Base-by-base conservation (phyloP, 441 rosid species). In the Melastoma candidum region DNA sequence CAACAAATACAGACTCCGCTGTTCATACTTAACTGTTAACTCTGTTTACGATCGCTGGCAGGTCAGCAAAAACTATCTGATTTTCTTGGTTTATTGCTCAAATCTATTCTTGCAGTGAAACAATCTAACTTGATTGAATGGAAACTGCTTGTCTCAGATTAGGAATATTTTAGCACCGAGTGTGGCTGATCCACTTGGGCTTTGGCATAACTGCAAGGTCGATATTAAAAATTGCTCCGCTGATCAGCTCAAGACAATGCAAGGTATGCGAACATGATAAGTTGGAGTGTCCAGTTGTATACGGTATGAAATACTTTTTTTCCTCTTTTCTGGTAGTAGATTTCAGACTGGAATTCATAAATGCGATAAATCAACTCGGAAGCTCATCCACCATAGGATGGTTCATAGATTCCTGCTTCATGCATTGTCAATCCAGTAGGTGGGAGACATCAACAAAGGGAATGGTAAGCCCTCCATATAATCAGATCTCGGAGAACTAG, bases 401-500 rank as follows among this genome's bases (percentile, higher is more conserved):
- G 70, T 90, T 80, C 56, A 75, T 90, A 56, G 84, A 85, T 39
- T 82, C 96, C 14, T 90, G 98, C 71, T 77, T 75, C 63, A 78
- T 81, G 47, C 96, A 90, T 29, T 90, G 98, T 75, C 98, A 90
- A 76, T 76, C 88, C 2, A 95, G 79, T 61, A 77, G 73, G 69
- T 78, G 68, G 27, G 75, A 71, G 25, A 73, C 80, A 0, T 93
- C 22, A 97, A 97, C 69, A 71, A 11, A 71, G 78, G 51, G 66
- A 65, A 76, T 65, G 73, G 98, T 92, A 77, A 54, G 43, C 45
- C 0, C 56, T 5, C 22, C 24, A 51, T 11, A 32, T 10, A 24
- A 8, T 52, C 12, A 32, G 8, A 8, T 32, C 41, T 17, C 22
- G 22, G 22, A 17, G 41, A 32, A 32, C 7, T 32, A 32, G 8